Evolutionary conservation across 1,139 yeast genomes (phyloP).

Genomic region (Nakaseomyces glabratus): DNA sequence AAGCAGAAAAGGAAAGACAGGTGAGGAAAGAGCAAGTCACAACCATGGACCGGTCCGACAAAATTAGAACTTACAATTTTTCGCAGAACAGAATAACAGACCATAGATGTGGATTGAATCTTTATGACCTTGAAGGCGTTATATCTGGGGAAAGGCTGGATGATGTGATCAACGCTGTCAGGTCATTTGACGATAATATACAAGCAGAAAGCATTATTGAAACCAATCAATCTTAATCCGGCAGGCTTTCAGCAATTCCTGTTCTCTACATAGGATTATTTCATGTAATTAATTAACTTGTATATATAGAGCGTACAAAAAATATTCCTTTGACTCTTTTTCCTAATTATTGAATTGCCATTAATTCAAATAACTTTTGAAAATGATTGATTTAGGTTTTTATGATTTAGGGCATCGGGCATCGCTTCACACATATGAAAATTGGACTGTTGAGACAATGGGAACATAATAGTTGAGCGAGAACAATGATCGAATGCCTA

Average conservation of each 20-base stretch:
- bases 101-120: conserved; percentile 74
- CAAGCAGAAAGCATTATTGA: conserved; percentile 36
- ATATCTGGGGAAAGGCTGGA: conserved; percentile 65
- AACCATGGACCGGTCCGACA: conserved; percentile 84
- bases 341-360: too few relatives aligned
- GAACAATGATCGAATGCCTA: too few relatives aligned
- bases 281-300: too few relatives aligned
- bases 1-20: conserved; percentile 54
- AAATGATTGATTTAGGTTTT: too few relatives aligned
- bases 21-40: conserved; percentile 77
- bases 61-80: conserved; percentile 84
- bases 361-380: too few relatives aligned
- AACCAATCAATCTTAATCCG: conserved; percentile 12
- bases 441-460: too few relatives aligned
- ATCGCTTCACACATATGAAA: too few relatives aligned
- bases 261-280: not conserved
- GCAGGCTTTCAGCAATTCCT: not conserved
- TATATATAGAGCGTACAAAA: too few relatives aligned
- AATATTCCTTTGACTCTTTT: too few relatives aligned
- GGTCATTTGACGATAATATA: conserved; percentile 39
- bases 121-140: conserved; percentile 74
- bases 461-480: too few relatives aligned
- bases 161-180: conserved; percentile 50
- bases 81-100: conserved; percentile 92
- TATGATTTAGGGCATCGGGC: too few relatives aligned